A percentile compares a stretch with the other conserved stretches of the same genome.
These are phyloP conservation scores for Didymella segeticola DNA, from an alignment of 2,329 filamentous ascomycete genomes.

Conservation along the genomic window DNA sequence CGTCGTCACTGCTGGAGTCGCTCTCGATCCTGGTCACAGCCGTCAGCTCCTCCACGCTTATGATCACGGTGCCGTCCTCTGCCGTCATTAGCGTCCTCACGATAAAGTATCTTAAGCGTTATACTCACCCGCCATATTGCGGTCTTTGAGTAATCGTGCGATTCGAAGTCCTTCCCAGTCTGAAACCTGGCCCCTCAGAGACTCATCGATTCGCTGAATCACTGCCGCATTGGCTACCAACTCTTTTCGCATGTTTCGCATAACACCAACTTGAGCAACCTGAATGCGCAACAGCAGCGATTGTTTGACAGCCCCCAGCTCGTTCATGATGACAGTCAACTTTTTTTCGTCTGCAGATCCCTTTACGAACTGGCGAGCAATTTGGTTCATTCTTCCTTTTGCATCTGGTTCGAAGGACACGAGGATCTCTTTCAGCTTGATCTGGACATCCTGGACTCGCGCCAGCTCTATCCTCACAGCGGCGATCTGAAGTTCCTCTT, in stretches of 20 bases:
- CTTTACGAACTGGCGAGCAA: conserved; percentile 22
- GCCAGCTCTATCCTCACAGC: conserved; percentile 12
- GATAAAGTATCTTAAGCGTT: neutral
- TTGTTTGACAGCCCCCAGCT: conserved; percentile 24
- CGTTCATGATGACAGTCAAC: conserved; percentile 22
- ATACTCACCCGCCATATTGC: conserved; percentile 18
- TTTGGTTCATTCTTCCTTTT: conserved; percentile 16
- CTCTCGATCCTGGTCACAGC: conserved; percentile 7
- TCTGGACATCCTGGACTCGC: conserved; percentile 5
- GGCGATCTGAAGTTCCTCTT: conserved; percentile 16
- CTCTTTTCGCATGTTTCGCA: conserved; percentile 16
- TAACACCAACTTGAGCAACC: conserved; percentile 26
- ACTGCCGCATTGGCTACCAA: conserved; percentile 19
- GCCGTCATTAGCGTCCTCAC: conserved; percentile 57
- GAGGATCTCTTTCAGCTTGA: conserved; percentile 8
- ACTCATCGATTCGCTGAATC: conserved; percentile 22
- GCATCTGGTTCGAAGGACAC: conserved; percentile 15
- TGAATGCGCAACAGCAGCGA: conserved; percentile 23
- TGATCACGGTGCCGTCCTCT: conserved; percentile 47
- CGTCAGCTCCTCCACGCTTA: conserved; percentile 20
- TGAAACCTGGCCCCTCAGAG: conserved; percentile 1
- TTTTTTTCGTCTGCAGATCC: conserved; percentile 27
- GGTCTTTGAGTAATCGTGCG: conserved; percentile 19
- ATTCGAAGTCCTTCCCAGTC: conserved; percentile 20
- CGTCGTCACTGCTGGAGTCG: conserved; percentile 12